These are phyloP conservation scores for Ganoderma boninense DNA, from an alignment of 1,284 basidiomycete genomes.

Conservation along the genomic window DNA sequence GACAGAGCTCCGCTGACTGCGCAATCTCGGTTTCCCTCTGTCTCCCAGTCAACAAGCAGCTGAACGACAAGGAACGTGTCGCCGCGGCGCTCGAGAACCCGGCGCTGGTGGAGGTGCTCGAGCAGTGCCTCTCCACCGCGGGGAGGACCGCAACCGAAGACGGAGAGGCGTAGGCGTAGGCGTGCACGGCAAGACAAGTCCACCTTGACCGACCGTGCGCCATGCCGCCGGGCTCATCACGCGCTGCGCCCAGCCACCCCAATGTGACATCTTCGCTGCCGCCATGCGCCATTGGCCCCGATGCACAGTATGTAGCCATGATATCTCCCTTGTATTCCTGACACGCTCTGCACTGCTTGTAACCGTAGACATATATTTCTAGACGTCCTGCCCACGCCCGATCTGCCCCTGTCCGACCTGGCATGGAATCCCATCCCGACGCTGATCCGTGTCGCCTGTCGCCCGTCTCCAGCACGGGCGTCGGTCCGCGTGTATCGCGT, in stretches of 20 bases:
- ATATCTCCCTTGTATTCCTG: slow-evolving; percentile 21
- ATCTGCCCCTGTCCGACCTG: not conserved
- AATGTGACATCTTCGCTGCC: not conserved
- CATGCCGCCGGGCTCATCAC: not conserved
- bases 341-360: slow-evolving; percentile 17
- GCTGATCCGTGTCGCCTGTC: not conserved
- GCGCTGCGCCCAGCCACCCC: not conserved
- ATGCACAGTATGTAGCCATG: slow-evolving; percentile 18
- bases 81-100: slow-evolving; percentile 96
- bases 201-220: no score
- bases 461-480: not conserved
- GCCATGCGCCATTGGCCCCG: not conserved
- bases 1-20: not conserved
- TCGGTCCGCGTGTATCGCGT: not conserved
- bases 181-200: no score
- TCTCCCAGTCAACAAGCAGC: slow-evolving; percentile 90
- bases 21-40: not conserved
- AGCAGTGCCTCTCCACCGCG: slow-evolving; percentile 73
- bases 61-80: slow-evolving; percentile 99
- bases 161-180: not conserved
- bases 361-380: slow-evolving; percentile 18
- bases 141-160: slow-evolving; percentile 20
- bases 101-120: slow-evolving; percentile 87
- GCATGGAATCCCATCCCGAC: not conserved
- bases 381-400: not conserved